A percentile compares a stretch with the other conserved stretches of the same genome.
Conservation (phyloP, 805 yeast species). For the Peterozyma xylosa region DNA sequence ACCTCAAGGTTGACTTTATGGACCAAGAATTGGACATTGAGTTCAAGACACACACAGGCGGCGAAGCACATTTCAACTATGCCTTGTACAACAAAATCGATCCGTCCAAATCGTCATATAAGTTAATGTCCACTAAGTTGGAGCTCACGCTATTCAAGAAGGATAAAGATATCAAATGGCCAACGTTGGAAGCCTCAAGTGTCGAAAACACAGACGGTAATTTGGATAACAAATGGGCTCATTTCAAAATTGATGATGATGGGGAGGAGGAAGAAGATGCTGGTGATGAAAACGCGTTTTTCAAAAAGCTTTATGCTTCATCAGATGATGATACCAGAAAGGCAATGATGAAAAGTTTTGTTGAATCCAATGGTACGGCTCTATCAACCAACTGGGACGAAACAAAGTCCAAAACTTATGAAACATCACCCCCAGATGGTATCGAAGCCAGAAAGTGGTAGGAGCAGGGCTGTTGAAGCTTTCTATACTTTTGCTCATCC, state of each 20-base stretch:
- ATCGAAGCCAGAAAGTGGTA: conserved; percentile 52
- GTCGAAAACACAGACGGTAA: conserved; percentile 2
- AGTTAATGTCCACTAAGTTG: conserved; percentile 63
- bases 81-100: conserved; percentile 42
- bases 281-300: conserved; percentile 58
- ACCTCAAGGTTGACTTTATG: conserved; percentile 31
- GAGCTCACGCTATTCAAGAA: conserved; percentile 58
- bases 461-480: neutral
- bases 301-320: conserved; percentile 61
- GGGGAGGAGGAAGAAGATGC: conserved; percentile 37
- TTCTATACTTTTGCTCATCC: neutral
- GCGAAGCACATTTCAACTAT: conserved; percentile 45
- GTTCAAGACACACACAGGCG: conserved; percentile 39
- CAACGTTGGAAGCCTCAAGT: conserved; percentile 30
- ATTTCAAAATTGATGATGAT: conserved; percentile 26
- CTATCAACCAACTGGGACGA: conserved; percentile 92
- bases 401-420: conserved; percentile 58
- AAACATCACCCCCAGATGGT: conserved; percentile 70
- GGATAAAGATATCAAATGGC: conserved; percentile 40
- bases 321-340: conserved; percentile 83
- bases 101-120: conserved; percentile 33
- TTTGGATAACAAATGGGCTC: conserved; percentile 60
- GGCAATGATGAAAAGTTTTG: conserved; percentile 95
- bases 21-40: conserved; percentile 28
- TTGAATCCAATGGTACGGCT: conserved; percentile 92